Percentiles rank a stretch among this genome's conserved stretches.
phyloP scores from a whole-genome alignment of 176 grass and related monocot species.

The Bonia amplexicaulis region DNA sequence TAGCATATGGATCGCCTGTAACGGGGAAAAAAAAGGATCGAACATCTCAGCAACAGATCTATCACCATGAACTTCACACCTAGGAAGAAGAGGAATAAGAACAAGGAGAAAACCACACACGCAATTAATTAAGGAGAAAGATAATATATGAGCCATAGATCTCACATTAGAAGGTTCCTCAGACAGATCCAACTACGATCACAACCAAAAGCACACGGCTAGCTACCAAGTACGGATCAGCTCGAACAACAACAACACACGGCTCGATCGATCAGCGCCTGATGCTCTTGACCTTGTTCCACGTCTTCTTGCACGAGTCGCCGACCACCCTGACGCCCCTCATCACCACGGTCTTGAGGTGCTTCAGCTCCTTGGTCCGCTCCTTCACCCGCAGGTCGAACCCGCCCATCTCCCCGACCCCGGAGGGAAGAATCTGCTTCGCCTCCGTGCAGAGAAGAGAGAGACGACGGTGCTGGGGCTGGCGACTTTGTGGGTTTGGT shows the following conservation, averaged over 20 bases:
- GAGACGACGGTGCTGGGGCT: neutral
- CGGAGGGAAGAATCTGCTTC: neutral
- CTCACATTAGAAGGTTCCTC: neutral
- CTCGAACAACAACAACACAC: no score
- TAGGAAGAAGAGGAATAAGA: neutral
- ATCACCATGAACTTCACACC: neutral
- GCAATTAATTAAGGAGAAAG: neutral
- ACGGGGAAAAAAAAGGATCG: neutral
- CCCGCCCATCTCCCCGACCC: constrained; percentile 32
- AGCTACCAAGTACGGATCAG: neutral
- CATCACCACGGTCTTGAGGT: constrained; percentile 41
- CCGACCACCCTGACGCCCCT: constrained; percentile 64
- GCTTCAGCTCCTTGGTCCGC: constrained; percentile 59
- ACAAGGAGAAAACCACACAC: neutral
- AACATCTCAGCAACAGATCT: neutral
- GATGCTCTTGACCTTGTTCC: constrained; percentile 74
- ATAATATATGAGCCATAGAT: neutral
- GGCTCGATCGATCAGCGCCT: constrained; percentile 33
- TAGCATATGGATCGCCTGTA: neutral
- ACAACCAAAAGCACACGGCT: neutral
- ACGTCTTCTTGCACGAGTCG: constrained; percentile 68
- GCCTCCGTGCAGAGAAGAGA: neutral
- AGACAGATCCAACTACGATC: neutral
- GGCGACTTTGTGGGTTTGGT: neutral
- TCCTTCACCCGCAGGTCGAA: constrained; percentile 64